Evolutionary conservation across 2,329 filamentous ascomycete genomes (phyloP).

Genomic region (Aureobasidium namibiae): DNA sequence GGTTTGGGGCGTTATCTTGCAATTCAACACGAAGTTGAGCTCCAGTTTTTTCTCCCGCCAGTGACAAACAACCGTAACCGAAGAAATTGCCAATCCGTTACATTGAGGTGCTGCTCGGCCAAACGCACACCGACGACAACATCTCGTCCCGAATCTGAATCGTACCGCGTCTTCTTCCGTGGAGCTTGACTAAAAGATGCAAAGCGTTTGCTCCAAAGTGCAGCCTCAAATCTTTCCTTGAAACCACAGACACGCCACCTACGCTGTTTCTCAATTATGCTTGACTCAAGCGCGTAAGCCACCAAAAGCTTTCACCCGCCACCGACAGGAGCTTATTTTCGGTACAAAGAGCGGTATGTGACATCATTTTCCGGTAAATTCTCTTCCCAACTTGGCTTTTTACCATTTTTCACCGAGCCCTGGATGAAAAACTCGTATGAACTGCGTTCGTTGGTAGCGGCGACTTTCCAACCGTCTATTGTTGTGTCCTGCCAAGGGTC

Average conservation of each 20-base stretch:
- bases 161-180: not conserved
- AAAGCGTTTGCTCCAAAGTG: not conserved
- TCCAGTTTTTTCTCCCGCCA: constrained; percentile 9
- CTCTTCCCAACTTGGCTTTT: not conserved
- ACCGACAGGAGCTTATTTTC: constrained; percentile 8
- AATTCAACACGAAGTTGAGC: not conserved
- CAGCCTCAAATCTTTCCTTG: not conserved
- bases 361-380: constrained; percentile 9
- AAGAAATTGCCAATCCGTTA: constrained; percentile 7
- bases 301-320: constrained; percentile 10
- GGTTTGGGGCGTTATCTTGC: not conserved
- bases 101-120: not conserved
- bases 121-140: constrained; percentile 2
- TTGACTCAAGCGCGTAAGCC: constrained; percentile 2
- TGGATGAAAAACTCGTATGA: not conserved
- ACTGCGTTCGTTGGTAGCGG: not conserved
- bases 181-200: constrained; percentile 4
- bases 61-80: not conserved
- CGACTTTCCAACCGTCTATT: not conserved
- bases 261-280: constrained; percentile 1
- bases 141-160: constrained; percentile 1
- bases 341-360: constrained; percentile 2
- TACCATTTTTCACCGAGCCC: not conserved
- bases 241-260: constrained; percentile 6
- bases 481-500: constrained; percentile 5